A percentile compares a stretch with the other conserved stretches of the same genome.
Evolutionary conservation across 2,329 filamentous ascomycete species (phyloP).

Genomic region (Arthrobotrys conoides): DNA sequence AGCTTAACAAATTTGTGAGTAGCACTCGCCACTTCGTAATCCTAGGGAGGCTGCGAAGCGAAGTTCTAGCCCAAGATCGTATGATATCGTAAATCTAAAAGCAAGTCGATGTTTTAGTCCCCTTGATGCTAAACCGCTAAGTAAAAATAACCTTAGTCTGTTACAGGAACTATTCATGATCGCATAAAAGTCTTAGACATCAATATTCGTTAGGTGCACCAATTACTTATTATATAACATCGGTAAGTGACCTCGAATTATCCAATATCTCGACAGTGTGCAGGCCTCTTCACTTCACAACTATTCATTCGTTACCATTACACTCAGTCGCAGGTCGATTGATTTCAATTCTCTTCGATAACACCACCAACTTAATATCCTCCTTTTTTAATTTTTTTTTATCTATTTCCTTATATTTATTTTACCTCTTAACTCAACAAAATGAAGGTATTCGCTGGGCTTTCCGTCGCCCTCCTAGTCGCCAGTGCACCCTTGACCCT

Average conservation of each 20-base stretch:
- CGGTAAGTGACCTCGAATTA: not conserved
- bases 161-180: not conserved
- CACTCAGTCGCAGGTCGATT: conserved; percentile 24
- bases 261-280: conserved; percentile 2
- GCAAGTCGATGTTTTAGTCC: conserved; percentile 3
- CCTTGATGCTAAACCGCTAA: conserved; percentile 8
- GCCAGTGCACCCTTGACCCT: conserved; percentile 6
- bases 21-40: not conserved
- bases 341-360: conserved; percentile 1
- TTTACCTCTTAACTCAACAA: not conserved
- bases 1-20: not conserved
- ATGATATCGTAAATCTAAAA: conserved; percentile 15
- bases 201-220: not conserved
- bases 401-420: no score
- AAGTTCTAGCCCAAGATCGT: not conserved
- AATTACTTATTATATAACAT: not conserved
- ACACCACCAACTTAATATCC: not conserved
- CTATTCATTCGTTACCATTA: conserved; percentile 18
- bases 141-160: conserved; percentile 12
- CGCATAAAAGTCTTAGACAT: conserved; percentile 17
- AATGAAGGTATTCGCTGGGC: conserved; percentile 14
- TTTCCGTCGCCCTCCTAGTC: conserved; percentile 18
- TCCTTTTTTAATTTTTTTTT: conserved; percentile 10
- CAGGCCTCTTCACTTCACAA: not conserved
- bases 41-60: not conserved